These are phyloP conservation scores for Lasiodiplodia sp. DNA, from an alignment of 2,329 filamentous ascomycete genomes.

Conservation along the genomic window DNA sequence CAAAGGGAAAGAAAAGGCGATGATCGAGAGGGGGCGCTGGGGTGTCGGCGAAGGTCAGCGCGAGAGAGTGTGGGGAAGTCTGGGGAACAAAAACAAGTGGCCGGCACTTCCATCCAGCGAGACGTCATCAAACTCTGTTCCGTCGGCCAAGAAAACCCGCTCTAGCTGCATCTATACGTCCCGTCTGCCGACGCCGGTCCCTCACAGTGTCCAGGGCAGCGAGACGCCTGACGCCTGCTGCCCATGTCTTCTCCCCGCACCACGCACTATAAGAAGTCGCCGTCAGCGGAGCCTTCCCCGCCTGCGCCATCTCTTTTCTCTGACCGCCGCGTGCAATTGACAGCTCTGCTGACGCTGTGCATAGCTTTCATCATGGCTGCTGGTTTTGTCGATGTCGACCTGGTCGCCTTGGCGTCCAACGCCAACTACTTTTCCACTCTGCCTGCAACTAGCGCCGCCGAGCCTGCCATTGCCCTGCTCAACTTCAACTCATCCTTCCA, in stretches of 20 bases:
- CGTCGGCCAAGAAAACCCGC: not conserved
- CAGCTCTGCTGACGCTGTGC: slow-evolving; percentile 11
- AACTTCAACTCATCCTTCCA: slow-evolving; percentile 46
- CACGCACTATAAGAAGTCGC: slow-evolving; percentile 21
- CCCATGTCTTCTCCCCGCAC: slow-evolving; percentile 7
- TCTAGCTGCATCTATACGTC: not conserved
- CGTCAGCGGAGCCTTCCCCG: not conserved
- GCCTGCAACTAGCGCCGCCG: slow-evolving; percentile 39
- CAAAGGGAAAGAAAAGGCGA: not conserved
- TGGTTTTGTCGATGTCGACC: slow-evolving; percentile 38
- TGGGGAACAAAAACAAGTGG: slow-evolving; percentile 8
- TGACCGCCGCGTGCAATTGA: not conserved
- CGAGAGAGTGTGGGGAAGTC: slow-evolving; percentile 12
- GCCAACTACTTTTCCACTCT: slow-evolving; percentile 41
- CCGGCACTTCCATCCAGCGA: not conserved
- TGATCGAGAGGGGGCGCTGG: slow-evolving; percentile 1
- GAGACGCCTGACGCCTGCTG: not conserved
- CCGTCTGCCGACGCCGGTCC: not conserved
- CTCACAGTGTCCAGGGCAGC: not conserved
- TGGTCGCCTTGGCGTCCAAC: slow-evolving; percentile 43
- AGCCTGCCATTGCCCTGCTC: slow-evolving; percentile 47
- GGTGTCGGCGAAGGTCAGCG: slow-evolving; percentile 2
- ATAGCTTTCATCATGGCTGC: slow-evolving; percentile 25
- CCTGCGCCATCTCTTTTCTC: not conserved
- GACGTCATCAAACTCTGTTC: slow-evolving; percentile 9